Evolutionary conservation across 1,284 basidiomycete species (phyloP), one percentile per base, ranked within the genome.

Genomic region (Heterobasidion parviporum): DNA sequence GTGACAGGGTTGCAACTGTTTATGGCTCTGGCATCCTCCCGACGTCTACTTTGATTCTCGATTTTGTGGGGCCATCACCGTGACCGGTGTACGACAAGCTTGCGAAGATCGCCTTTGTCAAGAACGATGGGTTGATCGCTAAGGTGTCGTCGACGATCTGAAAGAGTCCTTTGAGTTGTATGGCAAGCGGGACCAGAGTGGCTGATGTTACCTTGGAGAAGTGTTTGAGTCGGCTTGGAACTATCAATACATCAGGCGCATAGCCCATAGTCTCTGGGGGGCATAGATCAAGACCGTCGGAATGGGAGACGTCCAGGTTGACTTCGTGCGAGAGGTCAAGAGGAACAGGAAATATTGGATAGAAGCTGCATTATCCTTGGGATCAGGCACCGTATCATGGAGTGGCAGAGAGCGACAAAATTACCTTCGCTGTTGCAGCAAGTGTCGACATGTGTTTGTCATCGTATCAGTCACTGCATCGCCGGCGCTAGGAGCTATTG

Each of bases 331-430:
- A 75, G 15, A 89, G 70, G 3, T 87, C 83, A 14, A 80, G 68
- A 0, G 96, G 93, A 0, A 87, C 80, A 2, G 96, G 96, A 68
- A 96, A 98, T 48, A 98, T 70, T 0, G 97, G 97, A 69, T 99
- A 99, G 73, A 98, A 97, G 65, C 89, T 94, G 60, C 34, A 26
- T 35, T 8, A 53, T 1, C 34, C 26, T 33, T 15, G 26, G 50
- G 52, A 26, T 55, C 52, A 52, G 55, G 50, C 34, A 45, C 56
- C 4, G 41, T 32, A 36, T 8, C 7, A 12, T 41, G 34, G 33
- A 50, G 44, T 49, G 6, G 9, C 6, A 8, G 35, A 16, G 48
- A 53, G 54, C 26, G 26, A 5, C 26, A 26, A 26, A 26, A 26
- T 18, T 59, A 92, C 93, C 86, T 92, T 64, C 92, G 78, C 66